Base-by-base conservation (phyloP, 345 rosid species). In the Raphanus sativus region DNA sequence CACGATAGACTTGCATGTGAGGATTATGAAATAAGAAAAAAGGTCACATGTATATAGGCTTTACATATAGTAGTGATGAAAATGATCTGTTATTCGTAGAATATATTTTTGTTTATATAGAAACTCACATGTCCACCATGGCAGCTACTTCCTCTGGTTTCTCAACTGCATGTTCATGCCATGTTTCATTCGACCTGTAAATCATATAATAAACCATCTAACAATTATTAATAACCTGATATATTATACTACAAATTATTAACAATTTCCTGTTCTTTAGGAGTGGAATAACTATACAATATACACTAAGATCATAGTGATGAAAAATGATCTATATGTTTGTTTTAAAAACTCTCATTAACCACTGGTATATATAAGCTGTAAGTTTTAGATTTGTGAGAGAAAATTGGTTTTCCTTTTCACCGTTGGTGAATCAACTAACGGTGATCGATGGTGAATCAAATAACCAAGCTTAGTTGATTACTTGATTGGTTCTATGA, bases 101-200 rank as follows among this genome's bases (percentile, higher is more conserved):
- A 79, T 79, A 73, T 16, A 28, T 8, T 8, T 28, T 36, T 3
- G 26, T 62, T 61, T 13, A 30, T 10, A 56, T 67, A 75, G 48
- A 82, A 65, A 86, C 96, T 89, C 81, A 94, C 98, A 81, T 86
- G 77, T 89, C 88, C 72, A 94, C 97, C 89, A 84, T 82, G 24
- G 94, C 82, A 76, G 89, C 94, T 36, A 91, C 81, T 69, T 83
- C 87, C 33, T 87, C 96, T 55, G 96, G 97, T 78, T 91, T 76
- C 25, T 90, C 86, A 32, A 87, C 85, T 0, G 90, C 87, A 75
- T 91, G 90, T 80, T 83, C 85, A 62, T 77, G 86, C 96, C 90
- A 79, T 30, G 76, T 77, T 26, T 83, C 85, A 63, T 81, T 86
- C 5, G 82, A 75, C 83, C 93, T 86, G 85, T 4, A 80, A 61